These are phyloP conservation scores for Monosporascus cannonballus DNA, from an alignment of 2,329 filamentous ascomycete species.

Conservation along the genomic window DNA sequence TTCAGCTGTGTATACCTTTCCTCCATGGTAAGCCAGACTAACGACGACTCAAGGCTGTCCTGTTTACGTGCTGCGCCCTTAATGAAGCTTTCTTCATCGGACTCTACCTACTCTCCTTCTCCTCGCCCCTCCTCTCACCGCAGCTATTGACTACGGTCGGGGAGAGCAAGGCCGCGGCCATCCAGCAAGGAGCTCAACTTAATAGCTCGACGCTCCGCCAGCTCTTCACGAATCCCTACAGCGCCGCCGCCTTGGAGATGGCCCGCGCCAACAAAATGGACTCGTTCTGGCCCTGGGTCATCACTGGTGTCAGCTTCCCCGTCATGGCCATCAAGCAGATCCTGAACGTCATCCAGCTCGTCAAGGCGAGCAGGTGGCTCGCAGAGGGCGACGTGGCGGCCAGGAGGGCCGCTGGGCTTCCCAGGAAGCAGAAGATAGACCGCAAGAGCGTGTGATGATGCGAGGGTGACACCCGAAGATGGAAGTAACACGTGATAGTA, in stretches of 20 bases:
- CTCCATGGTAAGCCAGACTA: no score
- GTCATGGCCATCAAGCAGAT: constrained; percentile 89
- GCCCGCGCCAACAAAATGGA: constrained; percentile 92
- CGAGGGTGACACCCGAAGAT: no score
- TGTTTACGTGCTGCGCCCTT: constrained; percentile 83
- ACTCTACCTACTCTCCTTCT: constrained; percentile 95
- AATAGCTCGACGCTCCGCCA: constrained; percentile 63
- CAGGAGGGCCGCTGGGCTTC: constrained; percentile 50
- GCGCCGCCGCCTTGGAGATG: constrained; percentile 84
- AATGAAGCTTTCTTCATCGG: constrained; percentile 99
- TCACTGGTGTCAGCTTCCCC: constrained; percentile 74
- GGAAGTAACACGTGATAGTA: no score
- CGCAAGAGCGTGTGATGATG: constrained; percentile 11
- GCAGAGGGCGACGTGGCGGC: constrained; percentile 80
- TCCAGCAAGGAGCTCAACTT: constrained; percentile 63
- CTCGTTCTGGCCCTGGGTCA: constrained; percentile 59
- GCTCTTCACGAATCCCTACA: constrained; percentile 84
- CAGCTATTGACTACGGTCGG: constrained; percentile 65
- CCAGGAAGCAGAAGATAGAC: constrained; percentile 36
- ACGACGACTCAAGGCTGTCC: constrained; percentile 57
- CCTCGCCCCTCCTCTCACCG: constrained; percentile 80
- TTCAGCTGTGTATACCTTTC: constrained; percentile 19
- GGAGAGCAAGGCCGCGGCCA: constrained; percentile 42
- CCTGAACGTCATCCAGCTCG: constrained; percentile 89
- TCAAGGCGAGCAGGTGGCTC: constrained; percentile 87